Conservation (phyloP, 129 eudicot species). For the Solidago caesia region DNA sequence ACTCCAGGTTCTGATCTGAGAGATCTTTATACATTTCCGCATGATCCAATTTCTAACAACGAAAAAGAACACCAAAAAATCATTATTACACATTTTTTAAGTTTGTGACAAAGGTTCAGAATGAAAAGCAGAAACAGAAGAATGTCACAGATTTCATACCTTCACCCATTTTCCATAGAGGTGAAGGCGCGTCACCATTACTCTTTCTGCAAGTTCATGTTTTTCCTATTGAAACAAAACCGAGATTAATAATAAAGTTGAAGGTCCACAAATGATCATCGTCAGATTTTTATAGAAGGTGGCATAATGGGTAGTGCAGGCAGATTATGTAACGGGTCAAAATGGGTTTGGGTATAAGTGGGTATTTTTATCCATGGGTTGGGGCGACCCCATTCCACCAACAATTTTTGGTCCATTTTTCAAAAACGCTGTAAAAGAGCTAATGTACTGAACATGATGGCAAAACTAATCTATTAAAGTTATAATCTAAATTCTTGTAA, state of each 20-base stretch:
- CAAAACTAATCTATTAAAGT: background rate
- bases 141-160: constrained; percentile 32
- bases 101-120: background rate
- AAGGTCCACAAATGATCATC: background rate
- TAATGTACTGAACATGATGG: background rate
- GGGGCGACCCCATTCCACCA: background rate
- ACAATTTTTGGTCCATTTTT: constrained; percentile 1
- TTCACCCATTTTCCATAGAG: constrained; percentile 90
- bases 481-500: too few species aligned
- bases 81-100: background rate
- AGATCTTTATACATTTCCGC: constrained; percentile 66
- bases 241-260: background rate
- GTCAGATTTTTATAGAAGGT: background rate
- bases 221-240: constrained; percentile 51
- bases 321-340: background rate
- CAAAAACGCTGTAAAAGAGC: background rate
- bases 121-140: background rate
- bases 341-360: background rate
- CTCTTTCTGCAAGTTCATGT: constrained; percentile 90
- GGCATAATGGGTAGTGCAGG: background rate
- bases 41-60: constrained; percentile 67
- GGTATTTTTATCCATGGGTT: background rate
- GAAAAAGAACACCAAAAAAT: constrained; percentile 8
- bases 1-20: constrained; percentile 76
- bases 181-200: constrained; percentile 89